phyloP scores from a whole-genome alignment of 2,329 filamentous ascomycete genomes.

The Exophiala aquamarina region DNA sequence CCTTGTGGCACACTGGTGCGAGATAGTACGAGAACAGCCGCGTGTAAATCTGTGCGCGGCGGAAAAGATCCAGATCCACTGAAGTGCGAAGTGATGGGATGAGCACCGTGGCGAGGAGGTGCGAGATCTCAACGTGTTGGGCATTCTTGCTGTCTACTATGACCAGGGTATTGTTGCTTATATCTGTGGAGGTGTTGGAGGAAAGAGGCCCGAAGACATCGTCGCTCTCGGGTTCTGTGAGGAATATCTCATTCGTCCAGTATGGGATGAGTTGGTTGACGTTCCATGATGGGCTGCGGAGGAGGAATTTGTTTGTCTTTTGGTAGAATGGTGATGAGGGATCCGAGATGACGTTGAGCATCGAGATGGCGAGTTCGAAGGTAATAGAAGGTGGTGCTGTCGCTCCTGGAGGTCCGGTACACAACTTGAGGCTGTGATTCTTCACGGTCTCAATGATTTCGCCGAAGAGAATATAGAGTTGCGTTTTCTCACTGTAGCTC shows the following conservation, averaged over 20 bases:
- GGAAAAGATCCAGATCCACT: conserved; percentile 49
- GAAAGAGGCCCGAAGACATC: conserved; percentile 65
- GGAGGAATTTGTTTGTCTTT: conserved; percentile 83
- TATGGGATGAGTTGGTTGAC: conserved; percentile 55
- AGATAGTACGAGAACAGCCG: conserved; percentile 68
- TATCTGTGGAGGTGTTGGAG: conserved; percentile 47
- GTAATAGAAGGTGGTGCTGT: conserved; percentile 66
- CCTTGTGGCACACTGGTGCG: conserved; percentile 63
- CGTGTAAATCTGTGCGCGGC: conserved; percentile 68
- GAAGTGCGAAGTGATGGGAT: conserved; percentile 25
- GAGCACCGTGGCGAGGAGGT: conserved; percentile 41
- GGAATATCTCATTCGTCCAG: conserved; percentile 68
- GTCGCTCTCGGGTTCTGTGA: conserved; percentile 71
- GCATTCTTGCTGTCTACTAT: conserved; percentile 28
- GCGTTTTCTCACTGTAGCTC: conserved; percentile 61
- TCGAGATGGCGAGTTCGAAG: conserved; percentile 70
- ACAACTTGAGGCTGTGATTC: not conserved
- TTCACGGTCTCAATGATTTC: conserved; percentile 71
- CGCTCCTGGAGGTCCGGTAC: not conserved
- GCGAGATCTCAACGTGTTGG: conserved; percentile 46
- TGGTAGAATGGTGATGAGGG: conserved; percentile 81
- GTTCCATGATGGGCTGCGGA: conserved; percentile 74
- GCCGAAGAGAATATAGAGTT: conserved; percentile 72
- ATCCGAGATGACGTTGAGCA: conserved; percentile 66
- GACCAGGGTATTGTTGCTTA: conserved; percentile 66